These are phyloP conservation scores for Mucor sp. DNA, from an alignment of 371 early-diverging fungal genomes.

Conservation along the genomic window DNA sequence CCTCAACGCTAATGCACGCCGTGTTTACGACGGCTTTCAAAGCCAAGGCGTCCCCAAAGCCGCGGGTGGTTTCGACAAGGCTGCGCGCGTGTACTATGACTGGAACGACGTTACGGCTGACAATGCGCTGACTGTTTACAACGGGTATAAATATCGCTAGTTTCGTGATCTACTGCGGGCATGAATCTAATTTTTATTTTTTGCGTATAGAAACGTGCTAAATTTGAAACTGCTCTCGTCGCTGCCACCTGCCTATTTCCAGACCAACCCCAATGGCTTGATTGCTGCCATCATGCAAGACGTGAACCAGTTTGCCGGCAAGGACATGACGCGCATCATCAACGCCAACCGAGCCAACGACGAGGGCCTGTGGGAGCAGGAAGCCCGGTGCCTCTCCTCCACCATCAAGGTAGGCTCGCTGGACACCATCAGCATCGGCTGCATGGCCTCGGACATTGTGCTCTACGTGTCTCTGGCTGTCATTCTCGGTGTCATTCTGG, in stretches of 20 bases:
- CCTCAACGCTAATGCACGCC: conserved; percentile 43
- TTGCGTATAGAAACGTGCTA: conserved; percentile 41
- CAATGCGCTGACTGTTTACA: conserved; percentile 64
- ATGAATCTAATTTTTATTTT: no score
- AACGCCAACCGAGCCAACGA: conserved; percentile 21
- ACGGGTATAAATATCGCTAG: conserved; percentile 65
- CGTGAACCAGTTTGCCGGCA: conserved; percentile 25
- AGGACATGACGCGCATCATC: conserved; percentile 40
- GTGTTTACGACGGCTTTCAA: conserved; percentile 33
- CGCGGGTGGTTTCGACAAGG: conserved; percentile 33
- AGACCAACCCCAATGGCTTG: conserved; percentile 28
- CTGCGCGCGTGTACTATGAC: conserved; percentile 67
- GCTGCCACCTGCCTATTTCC: conserved; percentile 31
- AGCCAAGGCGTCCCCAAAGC: conserved; percentile 33
- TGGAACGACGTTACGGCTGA: conserved; percentile 64
- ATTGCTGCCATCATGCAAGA: conserved; percentile 27
- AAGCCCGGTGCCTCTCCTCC: conserved; percentile 61
- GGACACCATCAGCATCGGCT: conserved; percentile 70
- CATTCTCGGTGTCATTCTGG: conserved; percentile 18
- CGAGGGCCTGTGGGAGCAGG: conserved; percentile 17
- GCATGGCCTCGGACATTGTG: conserved; percentile 67
- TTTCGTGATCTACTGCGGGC: background rate
- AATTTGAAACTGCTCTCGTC: conserved; percentile 39
- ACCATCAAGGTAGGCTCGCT: conserved; percentile 70
- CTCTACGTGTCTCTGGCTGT: conserved; percentile 64